Evolutionary conservation across 306 rosid species (phyloP).

Genomic region (Prinsepia uniflora): DNA sequence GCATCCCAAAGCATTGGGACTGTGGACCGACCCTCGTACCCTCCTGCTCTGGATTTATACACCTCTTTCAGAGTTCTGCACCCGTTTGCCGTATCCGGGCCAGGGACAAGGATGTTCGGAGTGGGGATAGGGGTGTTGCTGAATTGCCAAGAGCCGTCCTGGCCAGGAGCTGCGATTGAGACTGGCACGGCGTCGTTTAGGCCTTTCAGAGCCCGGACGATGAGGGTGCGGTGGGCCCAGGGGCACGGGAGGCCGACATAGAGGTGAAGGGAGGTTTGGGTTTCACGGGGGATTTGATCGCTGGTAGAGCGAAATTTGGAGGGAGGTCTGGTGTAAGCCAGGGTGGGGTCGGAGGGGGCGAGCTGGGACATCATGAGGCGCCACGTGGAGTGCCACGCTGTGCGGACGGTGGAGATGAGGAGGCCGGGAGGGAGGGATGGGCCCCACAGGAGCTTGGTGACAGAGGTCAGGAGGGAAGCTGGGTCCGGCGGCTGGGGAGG

Average conservation of each 20-base stretch:
- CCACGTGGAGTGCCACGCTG: conserved; percentile 85
- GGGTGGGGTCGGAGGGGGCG: conserved; percentile 83
- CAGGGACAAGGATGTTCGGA: conserved; percentile 31
- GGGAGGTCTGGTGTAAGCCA: conserved; percentile 62
- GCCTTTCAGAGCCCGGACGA: conserved; percentile 81
- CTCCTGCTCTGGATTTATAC: conserved; percentile 53
- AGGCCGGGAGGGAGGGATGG: conserved; percentile 80
- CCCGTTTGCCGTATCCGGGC: conserved; percentile 59
- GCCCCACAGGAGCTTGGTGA: conserved; percentile 84
- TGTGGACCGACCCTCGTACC: conserved; percentile 66
- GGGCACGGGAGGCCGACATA: conserved; percentile 89
- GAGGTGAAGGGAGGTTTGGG: conserved; percentile 46
- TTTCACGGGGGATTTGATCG: conserved; percentile 20
- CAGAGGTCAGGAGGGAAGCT: conserved; percentile 39
- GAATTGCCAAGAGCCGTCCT: conserved; percentile 86
- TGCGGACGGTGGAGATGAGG: conserved; percentile 69
- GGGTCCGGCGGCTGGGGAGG: conserved; percentile 34
- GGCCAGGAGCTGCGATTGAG: conserved; percentile 67
- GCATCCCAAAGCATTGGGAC: conserved; percentile 83
- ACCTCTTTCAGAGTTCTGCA: conserved; percentile 61
- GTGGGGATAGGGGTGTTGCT: conserved; percentile 9
- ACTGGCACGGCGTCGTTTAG: conserved; percentile 63
- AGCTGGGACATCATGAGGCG: conserved; percentile 86
- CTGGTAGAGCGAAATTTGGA: conserved; percentile 56
- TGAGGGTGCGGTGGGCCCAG: conserved; percentile 92